Base-by-base conservation (phyloP, 352 stramenopile genomes). In the Plasmopara viticola region DNA sequence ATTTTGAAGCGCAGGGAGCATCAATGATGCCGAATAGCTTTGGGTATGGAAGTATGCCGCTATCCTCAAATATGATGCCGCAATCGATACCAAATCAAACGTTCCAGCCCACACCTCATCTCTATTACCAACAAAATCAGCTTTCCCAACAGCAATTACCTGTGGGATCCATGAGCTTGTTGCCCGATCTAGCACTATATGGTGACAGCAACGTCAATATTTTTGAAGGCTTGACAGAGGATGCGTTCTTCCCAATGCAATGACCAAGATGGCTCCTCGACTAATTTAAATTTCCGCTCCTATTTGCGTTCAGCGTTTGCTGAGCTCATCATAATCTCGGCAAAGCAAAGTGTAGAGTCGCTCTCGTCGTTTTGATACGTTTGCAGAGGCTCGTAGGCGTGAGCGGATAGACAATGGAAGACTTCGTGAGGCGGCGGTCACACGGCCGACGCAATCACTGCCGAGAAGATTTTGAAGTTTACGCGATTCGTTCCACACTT, bases 191-290 rank as follows among this genome's bases (percentile, higher is more conserved):
- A 31, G 56, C 50, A 34, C 51, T 83, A 9, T 83, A 77, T 56
- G 75, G 74, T 33, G 75, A 86, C 51, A 64, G 53, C 44, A 69
- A 67, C 52, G 60, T 64, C 33, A 89, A 84, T 53, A 71, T 90
- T n/a, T 90, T 90, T 39, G 80, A 90, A 58, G 80, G 66, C 0
- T 68, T 90, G 40, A 65, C 75, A 40, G 78, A 88, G 38, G 80
- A 90, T 60, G 66, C 72, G 14, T 90, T 90, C 49, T 72, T 88
- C 48, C 65, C 70, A 65, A 83, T 87, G 70, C 74, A 85, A 70
- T 80, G 67, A 74, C 42, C 48, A 58, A 65, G 35, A 33, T 54
- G 18, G 31, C 18, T 39, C 47, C 33, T 46, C 45, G 31, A 67
- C 52, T 20, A 65, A 17, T 64, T 68, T 50, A 67, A 62, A 52